Base-by-base conservation (phyloP, 441 rosid species). In the Erodium texanum region DNA sequence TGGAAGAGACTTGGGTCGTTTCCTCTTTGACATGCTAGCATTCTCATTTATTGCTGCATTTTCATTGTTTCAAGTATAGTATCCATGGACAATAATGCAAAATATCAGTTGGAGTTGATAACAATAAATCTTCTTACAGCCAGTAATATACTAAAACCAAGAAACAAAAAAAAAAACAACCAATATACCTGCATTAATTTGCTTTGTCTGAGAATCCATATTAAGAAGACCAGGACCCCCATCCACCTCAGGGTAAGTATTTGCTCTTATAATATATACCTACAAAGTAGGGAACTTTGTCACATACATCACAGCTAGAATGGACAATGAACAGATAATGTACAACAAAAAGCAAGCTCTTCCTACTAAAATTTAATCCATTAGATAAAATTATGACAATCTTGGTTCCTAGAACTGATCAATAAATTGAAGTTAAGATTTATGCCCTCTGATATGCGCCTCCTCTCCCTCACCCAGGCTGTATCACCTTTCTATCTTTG, bases 211-310 rank as follows among this genome's bases (percentile, higher is more conserved):
- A 65, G 87, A 82, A 79, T 81, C 91, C 81, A 86, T 79, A 79
- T 83, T 85, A 48, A 85, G 84, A 38, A 84, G 87, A 71, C 89
- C 89, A 66, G 82, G 80, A 65, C 85, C 91, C 41, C 90, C 89
- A 72, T 86, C 88, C 32, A 86, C 80, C 72, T 88, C 94, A 18
- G 80, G 74, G 45, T 82, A 78, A 71, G 82, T 86, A 68, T 82
- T 79, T n/a, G 86, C 85, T 76, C 85, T 86, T 76, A 86, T 76
- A 67, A 86, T 73, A 76, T 84, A 84, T 38, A 86, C 84, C 93
- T 88, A 54, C 12, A 41, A 41, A 2, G 48, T 41, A 3, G 9
- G 15, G 48, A 41, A 41, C 10, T 9, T 9, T 41, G 15, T 41
- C 48, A 41, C 0, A 41, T 7, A 12, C 36, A 41, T 41, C 48